Conservation (phyloP, 257 asterid genomes). For the Capsicum baccatum region DNA sequence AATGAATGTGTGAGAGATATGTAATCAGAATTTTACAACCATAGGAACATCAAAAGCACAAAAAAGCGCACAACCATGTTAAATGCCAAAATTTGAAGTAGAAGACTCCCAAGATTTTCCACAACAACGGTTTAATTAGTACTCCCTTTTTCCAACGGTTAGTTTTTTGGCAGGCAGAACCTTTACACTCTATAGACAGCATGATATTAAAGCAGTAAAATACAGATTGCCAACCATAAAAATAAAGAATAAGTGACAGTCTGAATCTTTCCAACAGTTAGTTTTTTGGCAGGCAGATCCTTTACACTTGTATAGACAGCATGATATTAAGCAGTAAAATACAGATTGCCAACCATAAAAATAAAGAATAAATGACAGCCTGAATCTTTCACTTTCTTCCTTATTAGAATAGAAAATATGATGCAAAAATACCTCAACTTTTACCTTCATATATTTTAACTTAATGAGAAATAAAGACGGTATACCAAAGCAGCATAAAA, state of each 20-base stretch:
- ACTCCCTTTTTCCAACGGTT: neutral
- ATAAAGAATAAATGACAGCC: neutral
- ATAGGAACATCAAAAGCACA: conserved; percentile 1
- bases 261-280: neutral
- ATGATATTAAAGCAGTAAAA: neutral
- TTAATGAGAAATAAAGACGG: neutral
- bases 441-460: conserved; percentile 14
- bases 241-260: neutral
- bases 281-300: neutral
- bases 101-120: neutral
- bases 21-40: neutral
- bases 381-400: neutral
- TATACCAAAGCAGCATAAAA: neutral
- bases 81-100: neutral
- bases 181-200: neutral
- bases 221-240: neutral
- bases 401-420: neutral
- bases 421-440: neutral
- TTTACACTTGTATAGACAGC: neutral
- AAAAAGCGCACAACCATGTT: neutral
- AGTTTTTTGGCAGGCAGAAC: neutral
- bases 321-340: neutral
- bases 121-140: neutral
- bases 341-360: neutral
- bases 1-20: neutral